These are phyloP conservation scores for Cylindrodendrum hubeiense DNA, from an alignment of 2,329 filamentous ascomycete species.

Conservation along the genomic window DNA sequence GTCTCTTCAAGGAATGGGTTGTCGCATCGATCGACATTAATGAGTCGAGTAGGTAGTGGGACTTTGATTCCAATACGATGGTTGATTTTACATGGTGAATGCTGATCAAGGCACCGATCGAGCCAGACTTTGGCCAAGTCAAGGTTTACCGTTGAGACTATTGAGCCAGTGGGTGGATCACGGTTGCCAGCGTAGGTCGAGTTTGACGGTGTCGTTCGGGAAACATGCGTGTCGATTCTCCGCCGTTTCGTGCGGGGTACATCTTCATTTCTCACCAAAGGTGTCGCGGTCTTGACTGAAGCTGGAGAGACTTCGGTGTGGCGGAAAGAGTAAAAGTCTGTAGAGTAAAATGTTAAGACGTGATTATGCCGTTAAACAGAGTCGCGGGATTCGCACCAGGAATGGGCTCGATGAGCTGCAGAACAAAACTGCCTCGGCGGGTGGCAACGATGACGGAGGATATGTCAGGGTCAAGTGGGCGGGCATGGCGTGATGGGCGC, in stretches of 20 bases:
- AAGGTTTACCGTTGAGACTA: neutral
- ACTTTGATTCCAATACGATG: neutral
- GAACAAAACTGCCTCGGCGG: neutral
- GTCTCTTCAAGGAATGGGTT: slow-evolving; percentile 19
- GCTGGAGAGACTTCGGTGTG: neutral
- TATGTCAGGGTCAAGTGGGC: neutral
- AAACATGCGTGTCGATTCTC: neutral
- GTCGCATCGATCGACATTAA: slow-evolving; percentile 11
- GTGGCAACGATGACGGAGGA: neutral
- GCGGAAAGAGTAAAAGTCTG: slow-evolving; percentile 5
- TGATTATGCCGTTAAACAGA: neutral
- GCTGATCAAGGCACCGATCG: neutral
- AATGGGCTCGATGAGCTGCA: slow-evolving; percentile 4
- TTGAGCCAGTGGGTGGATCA: neutral
- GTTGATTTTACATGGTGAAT: slow-evolving; percentile 3
- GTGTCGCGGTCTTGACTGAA: neutral
- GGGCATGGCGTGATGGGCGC: neutral
- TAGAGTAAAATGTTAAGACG: neutral
- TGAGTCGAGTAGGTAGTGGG: slow-evolving; percentile 11
- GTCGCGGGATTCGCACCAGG: neutral
- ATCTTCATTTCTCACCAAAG: neutral
- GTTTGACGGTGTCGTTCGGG: neutral
- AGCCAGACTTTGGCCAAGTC: slow-evolving; percentile 8
- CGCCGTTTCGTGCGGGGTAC: neutral
- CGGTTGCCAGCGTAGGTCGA: neutral